Evolutionary conservation across 768 basidiomycete species (phyloP), one percentile per base, ranked within the genome.

Genomic region (Rhodosporidiobolus sp.): DNA sequence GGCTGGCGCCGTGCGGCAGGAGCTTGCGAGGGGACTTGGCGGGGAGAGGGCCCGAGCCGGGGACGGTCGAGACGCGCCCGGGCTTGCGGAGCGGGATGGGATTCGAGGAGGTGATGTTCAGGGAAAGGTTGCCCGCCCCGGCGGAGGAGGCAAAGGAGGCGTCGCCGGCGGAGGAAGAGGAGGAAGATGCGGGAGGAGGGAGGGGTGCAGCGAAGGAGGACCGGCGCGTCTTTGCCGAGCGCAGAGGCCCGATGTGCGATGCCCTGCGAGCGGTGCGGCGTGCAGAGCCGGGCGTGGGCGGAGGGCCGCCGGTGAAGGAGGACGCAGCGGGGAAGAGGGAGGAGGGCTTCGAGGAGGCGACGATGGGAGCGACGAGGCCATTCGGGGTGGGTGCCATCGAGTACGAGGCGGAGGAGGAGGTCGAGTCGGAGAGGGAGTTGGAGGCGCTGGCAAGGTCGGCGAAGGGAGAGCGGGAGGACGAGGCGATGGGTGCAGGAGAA

Each of bases 161-260:
- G 53, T 56, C 62, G 55, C 46, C 59, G 32, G 61, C 65, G 34
- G 60, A 56, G 7, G 48, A 17, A 2, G 48, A 32, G 19, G 54
- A 14, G 2, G 65, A 43, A 14, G 45, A 26, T 1, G 45, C 56
- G n/a, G 56, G 32, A 2, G 62, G 62, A 22, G 60, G 45, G 1
- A 65, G 50, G 26, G 63, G 63, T 0, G 26, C 50, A 28, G 58
- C 63, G 55, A 65, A 52, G 26, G 74, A 75, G 9, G 63, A n/a
- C 1, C 74, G 69, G 34, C 69, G 69, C 28, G 43, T 49, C 55
- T 75, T 75, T 8, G 64, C 67, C 3, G 70, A 67, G 45, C 74
- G 74, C 12, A 70, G 63, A 2, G 74, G 74, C 1, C 74, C 74
- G 49, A 71, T 75, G 65, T 68, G 64, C 20, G 74, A 75, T n/a